Base-by-base conservation (phyloP, 2,329 filamentous ascomycete genomes). In the Geosmithia putterillii region DNA sequence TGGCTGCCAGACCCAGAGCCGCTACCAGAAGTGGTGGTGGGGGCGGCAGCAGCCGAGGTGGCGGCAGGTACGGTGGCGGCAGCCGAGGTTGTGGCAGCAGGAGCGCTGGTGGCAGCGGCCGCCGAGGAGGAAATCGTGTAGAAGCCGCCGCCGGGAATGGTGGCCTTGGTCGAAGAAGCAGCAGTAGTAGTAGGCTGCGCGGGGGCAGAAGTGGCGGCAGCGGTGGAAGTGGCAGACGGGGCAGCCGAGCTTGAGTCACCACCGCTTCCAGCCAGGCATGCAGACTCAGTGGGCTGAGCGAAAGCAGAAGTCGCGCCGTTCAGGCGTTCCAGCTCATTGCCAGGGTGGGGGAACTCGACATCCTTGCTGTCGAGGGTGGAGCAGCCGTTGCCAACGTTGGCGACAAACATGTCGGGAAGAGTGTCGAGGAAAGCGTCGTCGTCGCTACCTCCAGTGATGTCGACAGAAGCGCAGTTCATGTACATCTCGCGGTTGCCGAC, bases 401-500 rank as follows among this genome's bases (percentile, higher is more conserved):
- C 83, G 10, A 78, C 64, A 49, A 86, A 85, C 62, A 88, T 75
- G 22, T 75, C 63, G 0, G 85, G 84, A 78, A 94, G 80, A 0
- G 64, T 59, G 35, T 75, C 57, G 48, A 81, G 74, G 50, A 74
- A 74, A 2, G 67, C 60, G 44, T 76, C 53, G 38, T 62, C 60
- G 42, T 74, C 74, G 0, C 62, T 64, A 0, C 48, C 50, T 8
- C 75, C 75, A 0, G 75, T 76, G 20, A 96, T 70, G 0, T 70
- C 73, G 40, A 94, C 61, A 0, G 86, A 78, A 0, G 83, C 86
- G 53, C 90, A 98, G 73, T 95, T 94, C 88, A 95, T 94, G 72
- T 96, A 95, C 73, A 95, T 87, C 59, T 96, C 92, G 1, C 89
- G 81, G 67, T 95, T 95, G 3, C 92, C 92, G 9, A 94, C 56